Evolutionary conservation across 257 asterid genomes (phyloP).

Genomic region (Solanum medicagineum): DNA sequence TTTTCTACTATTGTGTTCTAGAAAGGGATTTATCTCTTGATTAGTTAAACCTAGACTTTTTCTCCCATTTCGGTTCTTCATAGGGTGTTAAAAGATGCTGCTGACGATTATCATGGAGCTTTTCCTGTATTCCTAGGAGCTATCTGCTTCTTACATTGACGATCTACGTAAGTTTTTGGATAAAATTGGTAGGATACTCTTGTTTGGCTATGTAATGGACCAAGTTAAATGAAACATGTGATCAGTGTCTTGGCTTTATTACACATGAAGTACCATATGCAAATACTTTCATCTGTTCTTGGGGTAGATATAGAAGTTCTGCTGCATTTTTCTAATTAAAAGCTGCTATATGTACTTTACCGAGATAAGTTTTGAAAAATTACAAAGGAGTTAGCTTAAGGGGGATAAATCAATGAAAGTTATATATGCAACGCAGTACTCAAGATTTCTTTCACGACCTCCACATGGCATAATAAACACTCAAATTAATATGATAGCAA

Average conservation of each 20-base stretch:
- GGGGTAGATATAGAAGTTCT: not conserved
- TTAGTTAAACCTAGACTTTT: not conserved
- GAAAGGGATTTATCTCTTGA: not conserved
- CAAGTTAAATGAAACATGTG: not conserved
- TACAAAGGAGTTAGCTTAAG: not conserved
- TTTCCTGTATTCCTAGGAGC: not conserved
- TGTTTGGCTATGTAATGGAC: not conserved
- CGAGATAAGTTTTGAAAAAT: not conserved
- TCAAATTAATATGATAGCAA: not conserved
- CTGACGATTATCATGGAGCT: not conserved
- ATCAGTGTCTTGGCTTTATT: not conserved
- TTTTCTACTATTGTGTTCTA: not conserved
- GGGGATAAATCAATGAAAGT: not conserved
- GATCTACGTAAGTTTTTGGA: not conserved
- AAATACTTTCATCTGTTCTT: not conserved
- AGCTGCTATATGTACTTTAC: not conserved
- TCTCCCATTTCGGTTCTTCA: not conserved
- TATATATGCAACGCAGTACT: not conserved
- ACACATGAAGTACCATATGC: not conserved
- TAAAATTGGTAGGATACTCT: not conserved
- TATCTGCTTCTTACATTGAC: not conserved
- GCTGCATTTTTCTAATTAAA: not conserved
- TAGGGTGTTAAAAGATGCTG: not conserved
- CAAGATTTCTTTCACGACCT: not conserved
- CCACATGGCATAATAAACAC: not conserved